Conservation (phyloP, 139 green algal species). For the Picochlorum costavermella region DNA sequence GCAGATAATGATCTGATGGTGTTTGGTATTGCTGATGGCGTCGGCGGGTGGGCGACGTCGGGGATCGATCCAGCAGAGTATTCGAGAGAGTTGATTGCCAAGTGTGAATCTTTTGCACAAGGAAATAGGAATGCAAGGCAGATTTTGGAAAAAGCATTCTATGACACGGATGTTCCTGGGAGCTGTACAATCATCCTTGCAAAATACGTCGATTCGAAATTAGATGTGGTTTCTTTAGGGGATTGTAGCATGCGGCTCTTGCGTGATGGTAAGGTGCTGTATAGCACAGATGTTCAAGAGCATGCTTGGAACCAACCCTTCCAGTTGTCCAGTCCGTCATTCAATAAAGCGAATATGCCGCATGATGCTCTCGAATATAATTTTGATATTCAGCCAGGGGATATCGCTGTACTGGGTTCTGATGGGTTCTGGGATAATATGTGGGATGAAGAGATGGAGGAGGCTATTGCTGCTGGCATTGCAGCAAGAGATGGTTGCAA, state of each 20-base stretch:
- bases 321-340: conserved; percentile 55
- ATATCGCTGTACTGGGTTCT: conserved; percentile 75
- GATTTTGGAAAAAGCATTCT: conserved; percentile 29
- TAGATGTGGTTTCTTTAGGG: conserved; percentile 39
- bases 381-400: conserved; percentile 30
- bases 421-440: conserved; percentile 98
- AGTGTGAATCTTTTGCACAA: conserved; percentile 6
- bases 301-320: conserved; percentile 95
- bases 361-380: conserved; percentile 50
- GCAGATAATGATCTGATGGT: conserved; percentile 47
- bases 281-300: conserved; percentile 73
- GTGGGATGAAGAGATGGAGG: conserved; percentile 73
- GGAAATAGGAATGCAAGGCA: neutral
- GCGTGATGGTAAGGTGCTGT: conserved; percentile 49
- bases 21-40: conserved; percentile 79
- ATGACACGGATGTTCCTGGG: conserved; percentile 19
- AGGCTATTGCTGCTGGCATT: conserved; percentile 30
- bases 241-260: conserved; percentile 71
- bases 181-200: conserved; percentile 26
- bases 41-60: conserved; percentile 78
- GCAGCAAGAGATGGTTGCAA: neutral
- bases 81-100: conserved; percentile 45
- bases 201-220: neutral
- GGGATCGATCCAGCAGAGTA: conserved; percentile 78
- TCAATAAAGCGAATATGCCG: conserved; percentile 11